Evolutionary conservation across 306 rosid genomes (phyloP).

Genomic region (Vigna hirtella): DNA sequence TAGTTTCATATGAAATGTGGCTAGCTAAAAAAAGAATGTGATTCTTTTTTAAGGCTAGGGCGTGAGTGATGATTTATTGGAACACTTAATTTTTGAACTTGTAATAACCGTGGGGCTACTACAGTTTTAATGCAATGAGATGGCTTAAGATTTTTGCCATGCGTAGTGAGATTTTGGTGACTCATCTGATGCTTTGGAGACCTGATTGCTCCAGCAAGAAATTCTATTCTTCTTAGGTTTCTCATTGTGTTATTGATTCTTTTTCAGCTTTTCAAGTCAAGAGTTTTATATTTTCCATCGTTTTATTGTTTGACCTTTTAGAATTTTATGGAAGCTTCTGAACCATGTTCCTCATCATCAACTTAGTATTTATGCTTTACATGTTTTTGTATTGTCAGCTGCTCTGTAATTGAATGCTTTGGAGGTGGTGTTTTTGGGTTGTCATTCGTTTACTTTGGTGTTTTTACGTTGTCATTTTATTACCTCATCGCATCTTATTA

Average conservation of each 20-base stretch:
- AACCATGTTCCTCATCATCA: not conserved
- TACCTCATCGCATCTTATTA: slow-evolving; percentile 23
- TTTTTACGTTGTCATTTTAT: slow-evolving; percentile 5
- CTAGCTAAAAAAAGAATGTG: slow-evolving; percentile 3
- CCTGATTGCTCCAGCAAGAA: slow-evolving; percentile 27
- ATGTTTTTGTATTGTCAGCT: slow-evolving; percentile 32
- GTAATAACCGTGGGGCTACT: not conserved
- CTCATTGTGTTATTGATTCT: not conserved
- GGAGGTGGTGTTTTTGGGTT: slow-evolving; percentile 34
- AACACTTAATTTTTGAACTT: not conserved
- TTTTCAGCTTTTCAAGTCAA: slow-evolving; percentile 23
- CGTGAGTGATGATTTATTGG: not conserved
- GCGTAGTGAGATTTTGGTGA: not conserved
- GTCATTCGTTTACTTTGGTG: slow-evolving; percentile 7
- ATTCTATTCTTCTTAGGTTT: not conserved
- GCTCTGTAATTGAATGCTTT: slow-evolving; percentile 20
- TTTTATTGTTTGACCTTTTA: slow-evolving; percentile 12
- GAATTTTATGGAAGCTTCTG: slow-evolving; percentile 25
- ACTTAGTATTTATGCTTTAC: slow-evolving; percentile 1
- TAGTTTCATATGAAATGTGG: not conserved
- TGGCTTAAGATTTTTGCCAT: slow-evolving; percentile 23
- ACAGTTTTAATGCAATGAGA: slow-evolving; percentile 11
- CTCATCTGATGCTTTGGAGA: slow-evolving; percentile 1
- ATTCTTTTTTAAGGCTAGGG: not conserved
- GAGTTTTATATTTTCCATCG: not conserved